These are phyloP conservation scores for Acacia pycnantha DNA, from an alignment of 331 rosid genomes.

Conservation along the genomic window DNA sequence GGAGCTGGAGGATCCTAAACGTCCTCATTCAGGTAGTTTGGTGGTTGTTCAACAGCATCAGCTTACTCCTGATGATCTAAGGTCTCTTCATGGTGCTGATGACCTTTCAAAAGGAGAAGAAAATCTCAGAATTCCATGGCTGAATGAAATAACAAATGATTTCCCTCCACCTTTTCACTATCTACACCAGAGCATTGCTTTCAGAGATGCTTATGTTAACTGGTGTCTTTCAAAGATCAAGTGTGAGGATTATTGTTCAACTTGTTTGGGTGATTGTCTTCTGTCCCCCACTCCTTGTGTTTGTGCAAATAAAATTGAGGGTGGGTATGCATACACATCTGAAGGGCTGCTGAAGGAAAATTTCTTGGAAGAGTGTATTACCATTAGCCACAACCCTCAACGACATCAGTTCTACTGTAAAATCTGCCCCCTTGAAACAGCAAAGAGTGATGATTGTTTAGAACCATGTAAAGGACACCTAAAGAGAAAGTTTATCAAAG, in stretches of 20 bases:
- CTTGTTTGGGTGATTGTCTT: conserved; percentile 84
- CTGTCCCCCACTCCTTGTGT: conserved; percentile 51
- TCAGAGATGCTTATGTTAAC: conserved; percentile 58
- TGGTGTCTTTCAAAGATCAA: conserved; percentile 66
- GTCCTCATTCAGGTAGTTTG: conserved; percentile 34
- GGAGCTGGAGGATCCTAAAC: conserved; percentile 31
- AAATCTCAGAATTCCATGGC: conserved; percentile 67
- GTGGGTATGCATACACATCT: conserved; percentile 66
- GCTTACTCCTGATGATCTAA: conserved; percentile 40
- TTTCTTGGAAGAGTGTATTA: conserved; percentile 75
- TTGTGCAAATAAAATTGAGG: conserved; percentile 67
- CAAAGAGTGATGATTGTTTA: conserved; percentile 60
- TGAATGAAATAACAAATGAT: conserved; percentile 50
- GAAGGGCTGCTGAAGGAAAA: conserved; percentile 65
- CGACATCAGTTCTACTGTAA: conserved; percentile 56
- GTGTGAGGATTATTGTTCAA: conserved; percentile 63
- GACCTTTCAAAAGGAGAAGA: conserved; percentile 92
- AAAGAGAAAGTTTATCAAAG: conserved; percentile 74
- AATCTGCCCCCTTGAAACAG: conserved; percentile 74
- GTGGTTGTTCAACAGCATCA: conserved; percentile 44
- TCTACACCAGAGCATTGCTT: conserved; percentile 55
- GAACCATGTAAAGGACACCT: conserved; percentile 97
- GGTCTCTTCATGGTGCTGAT: conserved; percentile 42
- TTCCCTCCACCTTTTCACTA: conserved; percentile 65
- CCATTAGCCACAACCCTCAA: conserved; percentile 52